Percentiles rank a stretch among this genome's conserved stretches.
Evolutionary conservation across 345 rosid species (phyloP).

Genomic region (Salix arbutifolia): DNA sequence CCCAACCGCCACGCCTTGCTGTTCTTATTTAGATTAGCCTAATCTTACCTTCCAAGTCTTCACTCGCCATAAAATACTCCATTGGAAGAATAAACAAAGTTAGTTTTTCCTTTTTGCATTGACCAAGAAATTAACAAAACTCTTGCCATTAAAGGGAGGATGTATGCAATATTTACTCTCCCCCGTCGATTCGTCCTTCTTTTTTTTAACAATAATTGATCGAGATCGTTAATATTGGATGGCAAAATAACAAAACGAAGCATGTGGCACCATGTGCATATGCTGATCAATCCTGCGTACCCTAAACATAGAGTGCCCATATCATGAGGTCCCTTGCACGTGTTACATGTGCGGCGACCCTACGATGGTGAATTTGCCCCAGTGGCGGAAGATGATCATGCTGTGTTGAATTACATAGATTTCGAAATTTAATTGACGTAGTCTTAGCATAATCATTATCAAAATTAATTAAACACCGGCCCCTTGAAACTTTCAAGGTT

Average conservation of each 20-base stretch:
- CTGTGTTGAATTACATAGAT: not conserved
- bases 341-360: not conserved
- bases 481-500: not conserved
- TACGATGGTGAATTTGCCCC: not conserved
- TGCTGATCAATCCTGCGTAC: not conserved
- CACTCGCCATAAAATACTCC: not conserved
- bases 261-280: constrained; percentile 25
- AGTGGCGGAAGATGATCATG: not conserved
- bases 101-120: not conserved
- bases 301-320: not conserved
- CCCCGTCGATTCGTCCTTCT: not conserved
- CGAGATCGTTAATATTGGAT: not conserved
- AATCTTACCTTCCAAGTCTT: not conserved
- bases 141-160: not conserved
- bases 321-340: constrained; percentile 1
- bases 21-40: not conserved
- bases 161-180: not conserved
- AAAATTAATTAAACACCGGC: not conserved
- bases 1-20: not conserved
- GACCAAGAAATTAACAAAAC: not conserved
- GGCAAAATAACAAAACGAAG: not conserved
- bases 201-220: not conserved
- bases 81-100: not conserved
- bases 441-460: not conserved
- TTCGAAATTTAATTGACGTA: not conserved